These are phyloP conservation scores for Phaffomyces thermotolerans DNA, from an alignment of 805 yeast genomes.

Conservation along the genomic window DNA sequence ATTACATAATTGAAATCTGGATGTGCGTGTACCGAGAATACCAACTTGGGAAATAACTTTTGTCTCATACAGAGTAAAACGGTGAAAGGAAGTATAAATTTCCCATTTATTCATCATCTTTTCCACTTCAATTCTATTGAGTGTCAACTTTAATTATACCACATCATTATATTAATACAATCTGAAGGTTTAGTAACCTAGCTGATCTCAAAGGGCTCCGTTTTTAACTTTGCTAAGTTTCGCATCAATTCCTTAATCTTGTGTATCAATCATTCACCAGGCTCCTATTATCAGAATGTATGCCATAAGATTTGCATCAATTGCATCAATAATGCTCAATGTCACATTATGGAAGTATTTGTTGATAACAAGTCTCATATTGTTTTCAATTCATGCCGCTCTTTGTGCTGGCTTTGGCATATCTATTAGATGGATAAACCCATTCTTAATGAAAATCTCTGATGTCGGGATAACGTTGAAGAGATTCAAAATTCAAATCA, in stretches of 20 bases:
- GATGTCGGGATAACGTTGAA: constrained; percentile 10
- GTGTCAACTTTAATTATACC: no score
- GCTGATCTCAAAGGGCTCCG: no score
- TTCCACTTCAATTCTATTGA: no score
- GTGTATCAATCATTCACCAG: neutral
- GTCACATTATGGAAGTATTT: neutral
- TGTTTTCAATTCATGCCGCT: neutral
- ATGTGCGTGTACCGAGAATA: no score
- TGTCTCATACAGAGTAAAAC: no score
- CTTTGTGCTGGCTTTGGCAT: constrained; percentile 21
- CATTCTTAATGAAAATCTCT: constrained; percentile 20
- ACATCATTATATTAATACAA: no score
- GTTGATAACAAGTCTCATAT: neutral
- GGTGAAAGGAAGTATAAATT: no score
- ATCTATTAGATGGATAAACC: constrained; percentile 23
- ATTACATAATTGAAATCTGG: neutral
- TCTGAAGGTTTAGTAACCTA: no score
- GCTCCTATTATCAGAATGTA: neutral
- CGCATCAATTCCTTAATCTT: neutral
- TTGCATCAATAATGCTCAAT: neutral
- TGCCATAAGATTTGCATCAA: neutral
- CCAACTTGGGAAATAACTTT: no score
- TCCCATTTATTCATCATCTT: no score
- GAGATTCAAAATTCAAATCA: constrained; percentile 7
- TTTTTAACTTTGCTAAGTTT: no score